Base-by-base conservation (phyloP, 495 filamentous ascomycete genomes). In the Daldinia childiae region DNA sequence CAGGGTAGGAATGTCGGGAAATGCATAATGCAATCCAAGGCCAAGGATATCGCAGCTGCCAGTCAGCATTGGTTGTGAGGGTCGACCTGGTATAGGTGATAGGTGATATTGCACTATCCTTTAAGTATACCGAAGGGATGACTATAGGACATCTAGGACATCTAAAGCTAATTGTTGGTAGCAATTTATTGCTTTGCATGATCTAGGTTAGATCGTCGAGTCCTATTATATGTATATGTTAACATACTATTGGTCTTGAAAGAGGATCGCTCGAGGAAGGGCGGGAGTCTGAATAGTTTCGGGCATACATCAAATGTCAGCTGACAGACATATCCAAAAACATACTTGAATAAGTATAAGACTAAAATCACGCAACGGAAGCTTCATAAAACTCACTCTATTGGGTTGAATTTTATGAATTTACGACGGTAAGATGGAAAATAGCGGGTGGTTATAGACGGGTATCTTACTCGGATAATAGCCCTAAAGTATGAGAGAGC, bases 221-320 rank as follows among this genome's bases (percentile, higher is more conserved):
- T 36, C 34, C 11, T 36, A 14, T 14, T 36, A 36, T 36, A 14
- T 36, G 12, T 36, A 36, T 36, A 14, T 36, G 34, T 36, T 36
- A 12, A 36, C 11, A 14, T 36, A 14, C 12, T 36, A n/a, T 19
- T 51, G 12, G 15, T 63, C 17, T 17, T 50, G 14, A 19, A 41
- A 17, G n/a, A 17, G n/a, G 39, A 17, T 41, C 15, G n/a, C 5
- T 41, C 39, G 39, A 5, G 36, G 64, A 64, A 72, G 55, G 15
- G 59, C 64, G 64, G 64, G 57, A 29, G 54, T 64, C 48, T 64
- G 70, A 60, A 68, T 58, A 60, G 45, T 52, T 43, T 58, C 56
- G 29, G 50, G 5, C 29, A 45, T 30, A 50, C 51, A 65, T 7
- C 30, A 24, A 61, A 21, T 6, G 5, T 64, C 45, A 68, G 60